These are phyloP conservation scores for Sergeia podlipaevii DNA, from an alignment of 208 protist species.

Conservation along the genomic window DNA sequence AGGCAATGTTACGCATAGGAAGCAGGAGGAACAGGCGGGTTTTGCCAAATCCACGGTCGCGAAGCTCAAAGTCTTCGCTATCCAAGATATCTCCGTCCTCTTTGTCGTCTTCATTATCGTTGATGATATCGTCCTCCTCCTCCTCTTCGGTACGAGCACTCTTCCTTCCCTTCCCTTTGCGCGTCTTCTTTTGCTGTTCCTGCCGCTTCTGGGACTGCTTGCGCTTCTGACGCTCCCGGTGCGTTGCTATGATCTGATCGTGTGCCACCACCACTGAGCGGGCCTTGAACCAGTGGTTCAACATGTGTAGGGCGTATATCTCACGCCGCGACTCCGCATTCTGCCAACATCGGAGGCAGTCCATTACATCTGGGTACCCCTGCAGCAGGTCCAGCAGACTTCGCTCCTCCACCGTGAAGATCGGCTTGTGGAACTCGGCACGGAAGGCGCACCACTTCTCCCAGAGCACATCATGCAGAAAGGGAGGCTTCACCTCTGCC, in stretches of 20 bases:
- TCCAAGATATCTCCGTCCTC: constrained; percentile 24
- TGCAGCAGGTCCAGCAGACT: constrained; percentile 69
- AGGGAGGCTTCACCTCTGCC: constrained; percentile 22
- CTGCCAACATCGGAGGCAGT: constrained; percentile 71
- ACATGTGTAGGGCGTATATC: constrained; percentile 60
- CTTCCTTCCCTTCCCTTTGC: neutral
- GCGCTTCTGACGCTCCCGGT: constrained; percentile 4
- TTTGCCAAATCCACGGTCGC: constrained; percentile 94
- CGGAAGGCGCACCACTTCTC: constrained; percentile 65
- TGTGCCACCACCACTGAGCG: constrained; percentile 67
- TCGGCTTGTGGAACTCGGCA: neutral
- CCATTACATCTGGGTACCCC: constrained; percentile 76
- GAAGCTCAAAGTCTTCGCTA: constrained; percentile 66
- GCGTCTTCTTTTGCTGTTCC: neutral
- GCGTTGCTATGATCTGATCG: constrained; percentile 50
- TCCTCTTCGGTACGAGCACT: constrained; percentile 1
- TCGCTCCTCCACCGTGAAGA: constrained; percentile 65
- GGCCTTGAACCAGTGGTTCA: constrained; percentile 90
- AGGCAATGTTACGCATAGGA: constrained; percentile 91
- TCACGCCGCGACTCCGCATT: constrained; percentile 63
- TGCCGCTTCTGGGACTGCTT: neutral
- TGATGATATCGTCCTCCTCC: neutral
- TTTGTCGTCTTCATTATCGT: constrained; percentile 12
- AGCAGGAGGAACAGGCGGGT: constrained; percentile 92
- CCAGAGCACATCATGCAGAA: constrained; percentile 70